Evolutionary conservation across 2,329 filamentous ascomycete species (phyloP).

Genomic region (Diaporthe sp.): DNA sequence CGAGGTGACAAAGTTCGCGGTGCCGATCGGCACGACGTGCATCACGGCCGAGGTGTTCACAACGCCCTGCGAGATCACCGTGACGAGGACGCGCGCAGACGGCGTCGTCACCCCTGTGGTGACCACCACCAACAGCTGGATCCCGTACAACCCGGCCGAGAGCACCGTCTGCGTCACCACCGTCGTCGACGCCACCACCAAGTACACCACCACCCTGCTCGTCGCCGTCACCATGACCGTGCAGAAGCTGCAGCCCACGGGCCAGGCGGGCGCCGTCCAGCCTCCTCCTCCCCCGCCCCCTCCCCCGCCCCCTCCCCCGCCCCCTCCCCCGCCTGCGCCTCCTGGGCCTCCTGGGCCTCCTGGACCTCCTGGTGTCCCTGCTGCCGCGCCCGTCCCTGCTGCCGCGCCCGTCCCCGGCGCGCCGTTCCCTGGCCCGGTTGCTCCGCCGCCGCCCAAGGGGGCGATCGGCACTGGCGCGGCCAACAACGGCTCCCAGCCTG

Average conservation of each 20-base stretch:
- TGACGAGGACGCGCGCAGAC: background rate
- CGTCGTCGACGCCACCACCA: background rate
- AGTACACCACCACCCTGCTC: constrained; percentile 7
- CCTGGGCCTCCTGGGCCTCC: background rate
- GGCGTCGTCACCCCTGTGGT: background rate
- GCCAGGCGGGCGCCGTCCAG: background rate
- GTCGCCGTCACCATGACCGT: constrained; percentile 19
- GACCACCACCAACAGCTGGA: constrained; percentile 2
- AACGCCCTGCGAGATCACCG: constrained; percentile 13
- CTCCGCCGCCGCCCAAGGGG: background rate
- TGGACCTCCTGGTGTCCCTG: background rate
- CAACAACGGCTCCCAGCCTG: constrained; percentile 12
- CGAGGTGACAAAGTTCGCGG: constrained; percentile 4
- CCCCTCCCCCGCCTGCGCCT: background rate
- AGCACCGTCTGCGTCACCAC: constrained; percentile 16
- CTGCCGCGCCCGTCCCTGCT: background rate
- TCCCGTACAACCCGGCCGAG: constrained; percentile 37
- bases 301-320: too few species aligned
- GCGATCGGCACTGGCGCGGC: constrained; percentile 2
- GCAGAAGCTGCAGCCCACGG: constrained; percentile 8
- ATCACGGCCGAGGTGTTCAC: constrained; percentile 32
- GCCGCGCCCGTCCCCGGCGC: background rate
- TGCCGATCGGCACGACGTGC: constrained; percentile 34
- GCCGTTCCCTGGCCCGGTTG: background rate
- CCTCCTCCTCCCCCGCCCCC: background rate